Percentiles rank a stretch among this genome's conserved stretches.
phyloP scores from a whole-genome alignment of 2,329 filamentous ascomycete genomes.

The Cordyceps cateniannulata region DNA sequence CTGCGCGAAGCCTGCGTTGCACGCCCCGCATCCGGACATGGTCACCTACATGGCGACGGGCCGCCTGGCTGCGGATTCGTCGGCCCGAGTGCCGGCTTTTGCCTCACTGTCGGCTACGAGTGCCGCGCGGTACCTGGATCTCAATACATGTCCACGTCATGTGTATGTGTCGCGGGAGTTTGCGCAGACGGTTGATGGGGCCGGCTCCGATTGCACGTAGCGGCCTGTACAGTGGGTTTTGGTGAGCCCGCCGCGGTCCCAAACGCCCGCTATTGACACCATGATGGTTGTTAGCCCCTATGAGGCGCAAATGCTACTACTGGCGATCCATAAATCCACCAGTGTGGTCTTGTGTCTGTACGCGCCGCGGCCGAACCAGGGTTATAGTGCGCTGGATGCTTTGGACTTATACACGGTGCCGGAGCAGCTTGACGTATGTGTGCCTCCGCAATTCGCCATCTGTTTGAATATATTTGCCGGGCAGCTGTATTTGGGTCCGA shows the following conservation, averaged over 20 bases:
- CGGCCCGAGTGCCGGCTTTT: neutral
- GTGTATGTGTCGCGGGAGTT: neutral
- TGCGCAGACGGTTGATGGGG: neutral
- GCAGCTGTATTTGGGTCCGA: constrained; percentile 55
- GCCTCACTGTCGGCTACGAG: neutral
- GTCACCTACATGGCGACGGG: neutral
- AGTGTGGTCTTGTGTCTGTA: constrained; percentile 43
- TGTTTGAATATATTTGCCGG: constrained; percentile 60
- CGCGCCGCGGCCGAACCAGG: neutral
- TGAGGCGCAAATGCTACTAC: constrained; percentile 48
- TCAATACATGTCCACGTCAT: neutral
- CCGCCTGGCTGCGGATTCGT: neutral
- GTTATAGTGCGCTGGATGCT: neutral
- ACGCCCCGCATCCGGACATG: neutral
- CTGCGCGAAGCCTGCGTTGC: constrained; percentile 20
- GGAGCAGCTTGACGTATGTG: neutral
- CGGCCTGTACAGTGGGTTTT: neutral
- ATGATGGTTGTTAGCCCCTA: constrained; percentile 54
- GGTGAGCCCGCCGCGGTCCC: neutral
- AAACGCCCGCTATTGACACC: neutral
- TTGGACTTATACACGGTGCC: neutral
- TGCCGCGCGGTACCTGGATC: neutral
- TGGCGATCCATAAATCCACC: constrained; percentile 25
- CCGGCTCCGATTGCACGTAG: neutral
- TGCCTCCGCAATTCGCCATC: neutral